phyloP scores from a whole-genome alignment of 2,329 filamentous ascomycete species.

The Aspergillus pseudotamarii region DNA sequence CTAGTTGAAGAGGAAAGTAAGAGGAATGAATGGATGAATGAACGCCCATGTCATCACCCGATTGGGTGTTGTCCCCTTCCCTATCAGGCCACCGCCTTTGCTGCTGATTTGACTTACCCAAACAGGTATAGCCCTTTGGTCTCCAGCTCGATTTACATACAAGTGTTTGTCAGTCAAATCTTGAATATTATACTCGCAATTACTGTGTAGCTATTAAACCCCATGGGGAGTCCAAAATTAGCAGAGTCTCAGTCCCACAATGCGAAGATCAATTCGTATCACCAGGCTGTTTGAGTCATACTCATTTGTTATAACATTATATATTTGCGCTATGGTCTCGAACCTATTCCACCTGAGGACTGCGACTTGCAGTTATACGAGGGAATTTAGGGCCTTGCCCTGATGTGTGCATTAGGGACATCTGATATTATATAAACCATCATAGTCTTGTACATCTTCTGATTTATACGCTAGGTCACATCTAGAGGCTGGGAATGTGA shows the following conservation, averaged over 20 bases:
- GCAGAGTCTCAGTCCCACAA: background rate
- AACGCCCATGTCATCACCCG: background rate
- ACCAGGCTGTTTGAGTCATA: background rate
- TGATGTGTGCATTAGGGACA: background rate
- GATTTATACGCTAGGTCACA: background rate
- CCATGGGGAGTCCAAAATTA: background rate
- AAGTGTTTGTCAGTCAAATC: background rate
- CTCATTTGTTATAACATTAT: no score
- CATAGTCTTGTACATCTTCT: background rate
- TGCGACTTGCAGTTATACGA: background rate
- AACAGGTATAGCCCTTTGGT: background rate
- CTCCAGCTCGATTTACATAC: background rate
- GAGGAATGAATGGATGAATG: background rate
- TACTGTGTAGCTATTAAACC: no score
- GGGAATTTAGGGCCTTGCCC: background rate
- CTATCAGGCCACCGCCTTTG: conserved; percentile 3
- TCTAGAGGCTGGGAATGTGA: background rate
- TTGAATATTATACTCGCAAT: no score
- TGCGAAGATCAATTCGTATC: background rate
- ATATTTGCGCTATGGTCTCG: background rate
- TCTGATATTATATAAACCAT: background rate
- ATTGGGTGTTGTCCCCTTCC: background rate
- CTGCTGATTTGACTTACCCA: no score
- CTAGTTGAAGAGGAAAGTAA: background rate
- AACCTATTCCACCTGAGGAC: background rate